Base-by-base conservation (phyloP, 2,329 filamentous ascomycete species). In the Beauveria varroae region DNA sequence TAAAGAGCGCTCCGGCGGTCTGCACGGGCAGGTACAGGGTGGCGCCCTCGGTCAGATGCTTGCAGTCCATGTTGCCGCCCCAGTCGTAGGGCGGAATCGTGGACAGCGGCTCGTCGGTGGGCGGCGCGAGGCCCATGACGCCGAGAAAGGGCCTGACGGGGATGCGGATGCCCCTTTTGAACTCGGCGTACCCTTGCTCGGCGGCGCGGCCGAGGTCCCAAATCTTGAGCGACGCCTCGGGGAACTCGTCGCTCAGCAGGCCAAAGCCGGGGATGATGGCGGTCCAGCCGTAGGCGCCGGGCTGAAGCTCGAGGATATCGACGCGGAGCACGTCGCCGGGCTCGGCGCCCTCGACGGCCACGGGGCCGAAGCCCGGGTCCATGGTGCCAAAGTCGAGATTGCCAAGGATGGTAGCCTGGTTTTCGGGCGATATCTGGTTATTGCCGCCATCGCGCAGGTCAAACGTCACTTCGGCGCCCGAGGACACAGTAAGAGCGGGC, bases 61-160 rank as follows among this genome's bases (percentile, higher is more conserved):
- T 77, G 63, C 79, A 81, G 67, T 84, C 81, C 53, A 84, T 75
- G 66, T 83, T 84, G n/a, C 81, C 81, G 53, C 81, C 81, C 3
- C 76, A 78, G 28, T 77, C 73, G 54, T 78, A 77, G 1, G 81
- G 80, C 26, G 80, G 80, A 20, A 83, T 79, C 3, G 77, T 82
- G 28, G 73, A 74, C 57, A 80, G 75, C 51, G 80, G 76, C 28
- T 75, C 78, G 24, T 74, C 70, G 12, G 69, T 71, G 10, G 72
- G 75, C 0, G 77, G 80, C 0, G 81, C 80, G 5, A 83, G 71
- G 37, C 80, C 81, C 64, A 82, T 78, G 34, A 81, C 75, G 22
- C 81, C 81, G 10, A 83, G 71, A 67, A 83, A 83, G 0, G 81
- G 81, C 24, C 75, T 71, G 12, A 81, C 71, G 1, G 80, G 79